Evolutionary conservation across 2,329 filamentous ascomycete genomes (phyloP).

Genomic region (Colletotrichum costaricense): DNA sequence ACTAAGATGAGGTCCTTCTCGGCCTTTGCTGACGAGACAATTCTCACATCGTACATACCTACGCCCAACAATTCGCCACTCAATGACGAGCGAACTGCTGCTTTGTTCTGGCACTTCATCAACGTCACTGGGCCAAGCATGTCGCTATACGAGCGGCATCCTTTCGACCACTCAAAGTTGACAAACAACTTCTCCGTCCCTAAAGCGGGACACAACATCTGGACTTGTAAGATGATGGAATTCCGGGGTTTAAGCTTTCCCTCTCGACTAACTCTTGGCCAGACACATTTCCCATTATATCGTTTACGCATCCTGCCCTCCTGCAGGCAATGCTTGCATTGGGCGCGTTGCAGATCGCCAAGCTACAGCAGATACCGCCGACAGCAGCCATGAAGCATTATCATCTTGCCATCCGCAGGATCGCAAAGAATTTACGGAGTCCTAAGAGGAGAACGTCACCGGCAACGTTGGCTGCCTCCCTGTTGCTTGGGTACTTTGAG

Average conservation of each 20-base stretch:
- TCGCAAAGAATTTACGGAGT: constrained; percentile 80
- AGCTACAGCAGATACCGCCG: constrained; percentile 77
- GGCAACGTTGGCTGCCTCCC: constrained; percentile 86
- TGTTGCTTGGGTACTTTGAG: constrained; percentile 91
- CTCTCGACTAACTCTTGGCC: neutral
- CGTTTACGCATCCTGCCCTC: constrained; percentile 86
- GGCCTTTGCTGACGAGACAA: constrained; percentile 58
- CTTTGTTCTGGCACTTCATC: constrained; percentile 92
- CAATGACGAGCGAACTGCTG: constrained; percentile 81
- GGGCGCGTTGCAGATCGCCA: constrained; percentile 88
- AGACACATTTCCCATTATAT: constrained; percentile 86
- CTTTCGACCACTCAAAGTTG: constrained; percentile 76
- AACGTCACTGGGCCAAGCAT: constrained; percentile 87
- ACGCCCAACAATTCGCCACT: constrained; percentile 77
- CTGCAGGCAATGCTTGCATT: constrained; percentile 92
- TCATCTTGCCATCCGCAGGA: constrained; percentile 81
- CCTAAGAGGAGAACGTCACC: constrained; percentile 77
- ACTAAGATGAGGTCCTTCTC: constrained; percentile 62
- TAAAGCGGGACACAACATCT: constrained; percentile 72
- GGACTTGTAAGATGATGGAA: constrained; percentile 65
- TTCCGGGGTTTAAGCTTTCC: constrained; percentile 22
- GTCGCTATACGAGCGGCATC: constrained; percentile 87
- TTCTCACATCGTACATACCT: constrained; percentile 74
- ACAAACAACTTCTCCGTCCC: constrained; percentile 72
- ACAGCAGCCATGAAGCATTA: constrained; percentile 93